Conservation (phyloP, 2,329 filamentous ascomycete species). For the Trichoderma lentiforme region DNA sequence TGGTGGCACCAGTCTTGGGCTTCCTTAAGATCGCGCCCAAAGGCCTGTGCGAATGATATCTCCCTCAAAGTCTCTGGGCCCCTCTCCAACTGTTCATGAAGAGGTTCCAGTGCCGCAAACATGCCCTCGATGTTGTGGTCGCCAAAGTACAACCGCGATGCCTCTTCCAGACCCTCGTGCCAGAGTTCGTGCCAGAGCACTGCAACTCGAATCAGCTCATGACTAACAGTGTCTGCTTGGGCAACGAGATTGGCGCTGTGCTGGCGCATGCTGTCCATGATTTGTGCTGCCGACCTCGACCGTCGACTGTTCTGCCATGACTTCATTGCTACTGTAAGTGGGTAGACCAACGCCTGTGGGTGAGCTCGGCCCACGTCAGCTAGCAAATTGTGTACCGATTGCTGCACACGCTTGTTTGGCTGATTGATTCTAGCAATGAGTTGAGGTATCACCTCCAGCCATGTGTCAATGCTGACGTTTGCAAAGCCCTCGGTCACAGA, state of each 20-base stretch:
- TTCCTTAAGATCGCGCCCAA: constrained; percentile 91
- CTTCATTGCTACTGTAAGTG: constrained; percentile 96
- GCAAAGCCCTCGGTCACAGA: constrained; percentile 88
- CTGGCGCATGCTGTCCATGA: constrained; percentile 97
- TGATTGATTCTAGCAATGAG: constrained; percentile 97
- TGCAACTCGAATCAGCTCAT: constrained; percentile 93
- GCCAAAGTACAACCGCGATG: constrained; percentile 92
- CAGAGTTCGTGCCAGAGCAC: constrained; percentile 98
- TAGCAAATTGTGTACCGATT: constrained; percentile 87
- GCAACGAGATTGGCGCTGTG: constrained; percentile 91
- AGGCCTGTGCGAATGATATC: constrained; percentile 96
- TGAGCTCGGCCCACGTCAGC: constrained; percentile 91
- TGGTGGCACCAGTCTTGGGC: constrained; percentile 94
- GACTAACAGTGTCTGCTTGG: constrained; percentile 91
- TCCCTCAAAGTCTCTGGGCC: constrained; percentile 92
- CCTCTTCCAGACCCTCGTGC: constrained; percentile 97
- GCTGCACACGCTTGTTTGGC: constrained; percentile 81
- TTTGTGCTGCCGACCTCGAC: constrained; percentile 81
- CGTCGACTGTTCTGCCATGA: constrained; percentile 77
- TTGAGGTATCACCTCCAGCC: constrained; percentile 97
- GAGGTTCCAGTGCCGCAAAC: constrained; percentile 83
- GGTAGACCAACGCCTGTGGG: constrained; percentile 94
- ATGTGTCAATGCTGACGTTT: constrained; percentile 92
- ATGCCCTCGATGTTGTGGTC: constrained; percentile 97
- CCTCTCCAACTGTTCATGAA: constrained; percentile 86